These are phyloP conservation scores for Puccinia polysora DNA, from an alignment of 1,284 basidiomycete species.

Conservation along the genomic window DNA sequence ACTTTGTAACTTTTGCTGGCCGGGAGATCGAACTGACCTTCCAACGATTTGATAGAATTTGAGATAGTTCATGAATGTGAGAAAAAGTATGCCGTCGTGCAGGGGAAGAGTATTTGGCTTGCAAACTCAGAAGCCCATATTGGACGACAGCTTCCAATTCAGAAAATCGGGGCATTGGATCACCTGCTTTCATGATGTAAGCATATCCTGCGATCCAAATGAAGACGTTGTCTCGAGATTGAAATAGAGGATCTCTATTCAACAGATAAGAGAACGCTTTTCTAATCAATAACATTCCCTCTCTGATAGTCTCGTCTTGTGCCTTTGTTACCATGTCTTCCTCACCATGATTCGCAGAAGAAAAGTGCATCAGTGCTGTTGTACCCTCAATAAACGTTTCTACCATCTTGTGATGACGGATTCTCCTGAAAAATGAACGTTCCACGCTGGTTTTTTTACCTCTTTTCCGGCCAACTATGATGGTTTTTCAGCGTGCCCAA, in stretches of 20 bases:
- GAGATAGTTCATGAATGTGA: background rate
- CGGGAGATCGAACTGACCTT: background rate
- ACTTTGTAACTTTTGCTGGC: background rate
- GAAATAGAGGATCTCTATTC: background rate
- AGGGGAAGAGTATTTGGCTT: background rate
- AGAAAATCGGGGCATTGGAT: background rate
- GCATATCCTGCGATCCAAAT: background rate
- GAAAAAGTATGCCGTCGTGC: background rate
- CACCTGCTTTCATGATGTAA: background rate
- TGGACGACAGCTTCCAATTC: slow-evolving; percentile 2
- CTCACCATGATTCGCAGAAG: too few species aligned
- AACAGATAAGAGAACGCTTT: background rate
- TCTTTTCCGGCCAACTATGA: too few species aligned
- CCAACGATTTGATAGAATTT: slow-evolving; percentile 2
- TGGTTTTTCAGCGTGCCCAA: too few species aligned
- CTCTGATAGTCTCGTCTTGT: background rate
- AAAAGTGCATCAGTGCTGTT: too few species aligned
- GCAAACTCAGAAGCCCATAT: background rate
- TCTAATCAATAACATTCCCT: background rate
- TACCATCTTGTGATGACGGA: too few species aligned
- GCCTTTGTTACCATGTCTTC: too few species aligned
- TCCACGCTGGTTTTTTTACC: too few species aligned
- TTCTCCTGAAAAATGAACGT: too few species aligned
- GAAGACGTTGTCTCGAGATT: background rate
- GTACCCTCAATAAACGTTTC: too few species aligned